Conservation (phyloP, 2,329 filamentous ascomycete genomes). For the Fusarium avenaceum region DNA sequence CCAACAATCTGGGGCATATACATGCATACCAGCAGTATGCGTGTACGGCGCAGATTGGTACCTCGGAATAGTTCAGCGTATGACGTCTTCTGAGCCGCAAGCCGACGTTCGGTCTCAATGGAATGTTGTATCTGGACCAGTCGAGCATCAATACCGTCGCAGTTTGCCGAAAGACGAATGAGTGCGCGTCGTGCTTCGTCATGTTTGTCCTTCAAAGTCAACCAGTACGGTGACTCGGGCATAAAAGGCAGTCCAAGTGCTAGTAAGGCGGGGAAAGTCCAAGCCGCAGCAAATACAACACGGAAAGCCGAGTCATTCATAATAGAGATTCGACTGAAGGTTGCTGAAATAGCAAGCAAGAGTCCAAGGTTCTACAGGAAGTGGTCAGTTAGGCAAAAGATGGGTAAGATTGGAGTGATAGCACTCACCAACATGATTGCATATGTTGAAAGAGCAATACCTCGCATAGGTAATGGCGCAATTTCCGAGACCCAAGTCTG, state of each 20-base stretch:
- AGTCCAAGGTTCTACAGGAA: slow-evolving; percentile 12
- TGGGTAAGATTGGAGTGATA: neutral
- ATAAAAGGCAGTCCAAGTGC: slow-evolving; percentile 12
- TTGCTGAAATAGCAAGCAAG: slow-evolving; percentile 17
- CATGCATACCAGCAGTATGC: slow-evolving; percentile 13
- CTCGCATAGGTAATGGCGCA: slow-evolving; percentile 13
- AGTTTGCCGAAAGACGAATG: neutral
- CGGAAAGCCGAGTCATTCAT: slow-evolving; percentile 21
- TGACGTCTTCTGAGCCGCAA: slow-evolving; percentile 6
- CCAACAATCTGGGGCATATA: slow-evolving; percentile 14
- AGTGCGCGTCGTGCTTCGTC: slow-evolving; percentile 3
- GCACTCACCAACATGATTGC: slow-evolving; percentile 14
- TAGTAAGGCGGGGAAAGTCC: slow-evolving; percentile 2
- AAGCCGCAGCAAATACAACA: slow-evolving; percentile 14
- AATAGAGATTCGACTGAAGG: slow-evolving; percentile 12
- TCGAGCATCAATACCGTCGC: neutral
- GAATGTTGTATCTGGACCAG: slow-evolving; percentile 10
- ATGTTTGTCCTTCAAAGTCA: neutral
- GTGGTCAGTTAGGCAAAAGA: neutral
- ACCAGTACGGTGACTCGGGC: slow-evolving; percentile 13
- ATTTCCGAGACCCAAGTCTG: slow-evolving; percentile 22
- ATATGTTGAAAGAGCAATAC: slow-evolving; percentile 16
- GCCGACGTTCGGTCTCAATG: slow-evolving; percentile 11
- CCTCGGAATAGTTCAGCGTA: slow-evolving; percentile 9
- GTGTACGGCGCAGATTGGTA: slow-evolving; percentile 5